Evolutionary conservation across 2,329 filamentous ascomycete species (phyloP).

Genomic region (Xylariales sp.): DNA sequence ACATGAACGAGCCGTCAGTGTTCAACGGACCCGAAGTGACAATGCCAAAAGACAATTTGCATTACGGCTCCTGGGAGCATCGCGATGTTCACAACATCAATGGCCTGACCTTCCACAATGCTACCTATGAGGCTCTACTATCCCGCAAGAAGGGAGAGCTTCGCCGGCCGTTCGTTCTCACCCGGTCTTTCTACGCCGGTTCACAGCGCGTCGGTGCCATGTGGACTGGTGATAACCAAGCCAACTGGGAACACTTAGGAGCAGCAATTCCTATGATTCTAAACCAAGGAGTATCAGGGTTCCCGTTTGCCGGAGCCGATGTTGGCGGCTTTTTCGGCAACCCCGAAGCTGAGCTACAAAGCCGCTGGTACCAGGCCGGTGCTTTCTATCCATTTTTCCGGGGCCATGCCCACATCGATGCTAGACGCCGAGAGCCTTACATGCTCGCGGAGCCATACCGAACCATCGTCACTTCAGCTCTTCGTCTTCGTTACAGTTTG

Average conservation of each 20-base stretch:
- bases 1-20: conserved; percentile 99
- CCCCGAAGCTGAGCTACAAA: conserved; percentile 89
- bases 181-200: conserved; percentile 90
- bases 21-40: conserved; percentile 99
- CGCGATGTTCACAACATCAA: conserved; percentile 96
- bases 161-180: conserved; percentile 90
- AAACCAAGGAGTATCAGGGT: conserved; percentile 91
- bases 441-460: conserved; percentile 86
- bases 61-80: conserved; percentile 93
- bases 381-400: conserved; percentile 99
- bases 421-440: conserved; percentile 93
- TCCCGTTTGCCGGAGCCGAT: conserved; percentile 93
- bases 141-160: conserved; percentile 87
- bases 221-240: conserved; percentile 99
- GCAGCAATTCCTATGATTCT: conserved; percentile 92
- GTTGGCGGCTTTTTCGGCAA: conserved; percentile 99
- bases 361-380: conserved; percentile 95
- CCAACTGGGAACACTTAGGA: conserved; percentile 90
- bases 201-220: conserved; percentile 91
- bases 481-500: conserved; percentile 88
- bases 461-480: conserved; percentile 84
- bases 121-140: conserved; percentile 86
- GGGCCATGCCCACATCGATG: conserved; percentile 95
- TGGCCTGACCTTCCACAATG: conserved; percentile 94
- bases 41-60: conserved; percentile 98